Conservation (phyloP, 257 asterid genomes). For the Schizonepeta tenuifolia region DNA sequence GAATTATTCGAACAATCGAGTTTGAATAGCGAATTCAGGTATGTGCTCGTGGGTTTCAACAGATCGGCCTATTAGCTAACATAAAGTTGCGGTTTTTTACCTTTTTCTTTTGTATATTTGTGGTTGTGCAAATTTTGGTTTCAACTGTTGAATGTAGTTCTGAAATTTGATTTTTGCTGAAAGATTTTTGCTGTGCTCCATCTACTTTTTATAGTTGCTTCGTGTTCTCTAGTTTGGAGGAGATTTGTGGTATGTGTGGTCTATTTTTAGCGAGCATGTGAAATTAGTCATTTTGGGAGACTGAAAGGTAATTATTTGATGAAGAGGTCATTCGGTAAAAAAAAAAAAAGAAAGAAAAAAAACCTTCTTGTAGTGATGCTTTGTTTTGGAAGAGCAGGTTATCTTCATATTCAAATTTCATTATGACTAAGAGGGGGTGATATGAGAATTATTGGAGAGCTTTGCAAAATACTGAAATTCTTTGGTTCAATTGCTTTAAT, state of each 20-base stretch:
- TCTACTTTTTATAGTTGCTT: not conserved
- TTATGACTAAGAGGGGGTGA: not conserved
- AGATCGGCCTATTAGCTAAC: constrained; percentile 29
- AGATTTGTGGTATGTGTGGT: not conserved
- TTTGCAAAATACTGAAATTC: not conserved
- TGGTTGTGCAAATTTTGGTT: constrained; percentile 14
- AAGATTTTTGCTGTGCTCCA: constrained; percentile 1
- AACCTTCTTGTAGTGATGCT: not conserved
- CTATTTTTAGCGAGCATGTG: not conserved
- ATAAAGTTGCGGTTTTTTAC: not conserved
- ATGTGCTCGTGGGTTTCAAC: constrained; percentile 7
- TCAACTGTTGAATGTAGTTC: constrained; percentile 5
- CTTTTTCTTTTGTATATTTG: not conserved
- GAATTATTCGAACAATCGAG: constrained; percentile 5
- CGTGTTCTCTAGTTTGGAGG: not conserved
- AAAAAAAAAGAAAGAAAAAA: not conserved
- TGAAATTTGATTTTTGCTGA: not conserved
- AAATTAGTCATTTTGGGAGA: not conserved
- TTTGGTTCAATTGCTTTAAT: not conserved
- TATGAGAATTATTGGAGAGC: not conserved
- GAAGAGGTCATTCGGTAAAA: not conserved
- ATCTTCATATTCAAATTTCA: not conserved
- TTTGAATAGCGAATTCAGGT: constrained; percentile 18
- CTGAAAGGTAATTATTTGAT: not conserved
- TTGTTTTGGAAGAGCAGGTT: not conserved